phyloP scores from a whole-genome alignment of 352 stramenopile genomes.

The Globisporangium splendens region DNA sequence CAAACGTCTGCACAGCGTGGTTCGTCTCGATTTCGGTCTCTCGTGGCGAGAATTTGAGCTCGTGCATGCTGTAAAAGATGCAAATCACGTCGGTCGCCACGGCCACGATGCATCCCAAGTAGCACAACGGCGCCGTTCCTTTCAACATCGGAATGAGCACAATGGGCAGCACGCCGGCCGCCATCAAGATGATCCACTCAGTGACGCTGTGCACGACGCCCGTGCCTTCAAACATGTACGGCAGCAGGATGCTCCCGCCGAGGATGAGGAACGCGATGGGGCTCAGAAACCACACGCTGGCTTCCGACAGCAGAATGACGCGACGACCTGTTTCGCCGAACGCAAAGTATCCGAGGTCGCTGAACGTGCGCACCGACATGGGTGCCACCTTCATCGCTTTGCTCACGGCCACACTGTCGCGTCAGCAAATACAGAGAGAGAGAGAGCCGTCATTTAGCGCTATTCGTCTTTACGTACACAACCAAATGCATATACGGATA shows the following conservation, averaged over 20 bases:
- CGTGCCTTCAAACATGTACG: slow-evolving; percentile 38
- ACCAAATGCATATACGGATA: too few species aligned
- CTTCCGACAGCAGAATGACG: slow-evolving; percentile 53
- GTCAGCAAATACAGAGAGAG: too few species aligned
- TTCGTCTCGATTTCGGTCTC: slow-evolving; percentile 48
- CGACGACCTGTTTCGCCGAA: slow-evolving; percentile 45
- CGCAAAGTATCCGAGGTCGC: slow-evolving; percentile 62
- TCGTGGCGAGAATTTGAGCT: slow-evolving; percentile 31
- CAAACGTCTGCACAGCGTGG: slow-evolving; percentile 48
- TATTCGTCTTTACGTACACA: too few species aligned
- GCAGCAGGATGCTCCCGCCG: slow-evolving; percentile 55
- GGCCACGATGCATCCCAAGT: slow-evolving; percentile 43
- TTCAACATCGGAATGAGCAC: slow-evolving; percentile 63
- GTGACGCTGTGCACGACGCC: slow-evolving; percentile 25
- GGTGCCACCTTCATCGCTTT: slow-evolving; percentile 50
- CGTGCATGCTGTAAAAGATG: slow-evolving; percentile 42
- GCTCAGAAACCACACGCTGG: slow-evolving; percentile 55
- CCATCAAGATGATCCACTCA: slow-evolving; percentile 63
- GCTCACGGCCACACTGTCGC: slow-evolving; percentile 46
- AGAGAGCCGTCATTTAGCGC: too few species aligned
- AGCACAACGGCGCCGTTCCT: slow-evolving; percentile 38
- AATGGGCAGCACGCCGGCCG: slow-evolving; percentile 46
- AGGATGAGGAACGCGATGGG: slow-evolving; percentile 75
- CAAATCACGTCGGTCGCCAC: slow-evolving; percentile 51
- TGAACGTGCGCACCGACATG: slow-evolving; percentile 61